Evolutionary conservation across 805 yeast genomes (phyloP), one percentile per base, ranked within the genome.

Genomic region (Kuraishia molischiana): DNA sequence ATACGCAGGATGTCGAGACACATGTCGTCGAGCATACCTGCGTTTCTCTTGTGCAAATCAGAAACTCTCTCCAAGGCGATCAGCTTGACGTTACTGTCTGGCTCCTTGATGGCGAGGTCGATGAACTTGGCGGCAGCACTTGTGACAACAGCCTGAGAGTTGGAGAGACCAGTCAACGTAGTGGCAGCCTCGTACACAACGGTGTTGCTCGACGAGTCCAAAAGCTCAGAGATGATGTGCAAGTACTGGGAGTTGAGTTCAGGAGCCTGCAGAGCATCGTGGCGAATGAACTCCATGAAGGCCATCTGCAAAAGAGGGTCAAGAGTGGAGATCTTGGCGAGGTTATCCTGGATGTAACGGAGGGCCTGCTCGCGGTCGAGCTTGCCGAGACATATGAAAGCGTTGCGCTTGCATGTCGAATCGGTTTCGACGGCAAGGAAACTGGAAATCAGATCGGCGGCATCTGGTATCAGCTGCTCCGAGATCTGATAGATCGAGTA

Each of bases 81-180:
- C 46, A 92, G 72, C 61, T 94, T 94, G 50, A 90, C 89, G 53
- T 89, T 92, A 64, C 85, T 89, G 60, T 92, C 97, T n/a, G 95
- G 72, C 56, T 87, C 97, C 54, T 82, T 85, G 48, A 80, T 79
- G 24, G 96, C 95, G 49, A 92, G 69, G 41, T 85, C 95, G 43
- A 90, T 78, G 52, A 86, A 82, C 58, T 86, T 86, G 39, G 77
- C 61, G 29, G 95, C 97, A 13, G 95, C 92, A 44, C 79, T 73
- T 38, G 77, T 65, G 39, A 90, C 71, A 15, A 83, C 77, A 15
- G 74, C 62, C 19, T 89, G 81, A 38, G 79, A 75, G 38, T 66
- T 58, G 19, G 75, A 60, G 41, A 74, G 54, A 10, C 73, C 61
- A 22, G 81, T 72, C 50, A 84, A 66, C 4, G 96, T 81, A 37